These are phyloP conservation scores for Candida ipomoeae DNA, from an alignment of 805 yeast species.

Conservation along the genomic window DNA sequence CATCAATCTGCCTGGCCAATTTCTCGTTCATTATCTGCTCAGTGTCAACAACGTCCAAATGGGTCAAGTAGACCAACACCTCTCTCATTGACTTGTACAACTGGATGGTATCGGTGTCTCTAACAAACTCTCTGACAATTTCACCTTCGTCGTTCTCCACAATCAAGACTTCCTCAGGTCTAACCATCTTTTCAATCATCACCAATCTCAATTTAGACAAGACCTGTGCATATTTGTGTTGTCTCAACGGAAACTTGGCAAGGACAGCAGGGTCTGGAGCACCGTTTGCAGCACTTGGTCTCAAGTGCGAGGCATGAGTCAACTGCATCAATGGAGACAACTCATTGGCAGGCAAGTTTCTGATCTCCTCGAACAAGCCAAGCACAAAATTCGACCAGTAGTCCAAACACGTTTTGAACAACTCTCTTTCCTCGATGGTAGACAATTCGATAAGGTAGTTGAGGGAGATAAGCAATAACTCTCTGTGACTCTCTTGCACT, in stretches of 20 bases:
- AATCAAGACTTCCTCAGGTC: slow-evolving; percentile 96
- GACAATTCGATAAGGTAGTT: slow-evolving; percentile 80
- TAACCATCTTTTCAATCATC: slow-evolving; percentile 95
- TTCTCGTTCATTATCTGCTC: slow-evolving; percentile 91
- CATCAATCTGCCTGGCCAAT: slow-evolving; percentile 89
- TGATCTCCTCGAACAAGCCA: slow-evolving; percentile 80
- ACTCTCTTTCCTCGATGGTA: slow-evolving; percentile 89
- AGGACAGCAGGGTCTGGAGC: slow-evolving; percentile 81
- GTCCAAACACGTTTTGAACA: slow-evolving; percentile 92
- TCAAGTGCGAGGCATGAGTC: slow-evolving; percentile 36
- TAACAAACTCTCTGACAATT: slow-evolving; percentile 94
- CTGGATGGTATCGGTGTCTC: slow-evolving; percentile 95
- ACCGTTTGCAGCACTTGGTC: slow-evolving; percentile 54
- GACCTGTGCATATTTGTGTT: slow-evolving; percentile 74
- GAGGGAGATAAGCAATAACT: slow-evolving; percentile 66
- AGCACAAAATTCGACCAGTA: slow-evolving; percentile 90
- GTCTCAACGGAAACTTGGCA: slow-evolving; percentile 77
- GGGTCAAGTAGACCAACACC: slow-evolving; percentile 90
- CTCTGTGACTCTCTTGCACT: slow-evolving; percentile 45
- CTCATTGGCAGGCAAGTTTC: slow-evolving; percentile 67
- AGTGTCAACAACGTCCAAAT: slow-evolving; percentile 89
- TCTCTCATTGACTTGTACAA: slow-evolving; percentile 94
- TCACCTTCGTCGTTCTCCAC: slow-evolving; percentile 99
- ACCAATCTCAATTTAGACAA: slow-evolving; percentile 83
- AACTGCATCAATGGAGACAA: slow-evolving; percentile 75